Evolutionary conservation across 768 basidiomycete species (phyloP), one percentile per base, ranked within the genome.

Genomic region (Russula brevipes): DNA sequence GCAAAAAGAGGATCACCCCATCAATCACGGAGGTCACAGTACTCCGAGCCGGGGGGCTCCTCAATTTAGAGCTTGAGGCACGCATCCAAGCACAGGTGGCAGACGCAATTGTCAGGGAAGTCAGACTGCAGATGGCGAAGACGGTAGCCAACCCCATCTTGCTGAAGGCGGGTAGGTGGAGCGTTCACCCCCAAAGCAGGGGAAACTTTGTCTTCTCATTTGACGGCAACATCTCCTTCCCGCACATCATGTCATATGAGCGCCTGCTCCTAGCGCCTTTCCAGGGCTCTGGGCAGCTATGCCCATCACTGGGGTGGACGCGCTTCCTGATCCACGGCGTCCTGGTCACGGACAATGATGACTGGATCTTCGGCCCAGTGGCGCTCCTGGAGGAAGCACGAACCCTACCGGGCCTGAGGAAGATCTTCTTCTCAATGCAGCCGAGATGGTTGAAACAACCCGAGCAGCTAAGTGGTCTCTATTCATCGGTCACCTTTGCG

Each of bases 391-490:
- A 17, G 1, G 51, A 31, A 4, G 35, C n/a, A 3, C 1, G 10
- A 4, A 10, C 4, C 1, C 17, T 52, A 0, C 51, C 35, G 5
- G 9, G 51, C 4, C 17, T 52, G 0, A 36, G 2, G 11, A 36
- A 6, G 0, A 10, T 5, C 0, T 5, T n/a, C 51, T 52, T 52
- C 2, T 2, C 51, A 0, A 52, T 52, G 51, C 1, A 2, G 0
- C 51, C 51, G 5, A 11, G 51, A 2, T 52, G 51, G 51, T n/a
- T 52, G 0, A 52, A 36, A 5, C 51, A 7, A 4, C 1, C 5
- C 2, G 35, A 52, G 0, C 6, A 17, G 1, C 35, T 52, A 0
- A 3, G 2, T 0, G 0, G 16, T 0, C 12, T 9, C 0, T 54
- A 54, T 2, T 39, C 38, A 0, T 12, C 53, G 1, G 14, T 54